Evolutionary conservation across 2,329 filamentous ascomycete genomes (phyloP), one percentile per base, ranked within the genome.

Genomic region (Cordyceps farinosa): DNA sequence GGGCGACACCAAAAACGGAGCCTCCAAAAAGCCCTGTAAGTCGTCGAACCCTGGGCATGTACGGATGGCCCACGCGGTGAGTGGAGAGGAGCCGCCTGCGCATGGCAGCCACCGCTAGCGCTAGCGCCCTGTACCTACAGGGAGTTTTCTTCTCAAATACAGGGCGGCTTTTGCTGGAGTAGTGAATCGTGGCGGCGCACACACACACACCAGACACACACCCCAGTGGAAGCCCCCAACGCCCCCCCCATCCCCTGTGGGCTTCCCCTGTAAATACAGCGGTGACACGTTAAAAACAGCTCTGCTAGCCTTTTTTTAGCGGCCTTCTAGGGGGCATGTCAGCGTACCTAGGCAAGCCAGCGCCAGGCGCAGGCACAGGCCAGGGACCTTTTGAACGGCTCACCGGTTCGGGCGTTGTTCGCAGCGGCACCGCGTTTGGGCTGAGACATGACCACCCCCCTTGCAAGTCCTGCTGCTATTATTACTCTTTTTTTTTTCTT

Each of bases 361-460:
- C 22, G 22, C 22, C 22, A 22, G 22, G 22, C 22, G 22, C 22
- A 22, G 22, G 22, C 22, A 22, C 22, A 22, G 22, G 22, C 22
- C 22, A 22, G 22, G 22, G 22, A 22, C 22, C 22, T 22, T 22
- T 22, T 22, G 27, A 22, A 22, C 22, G 36, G 36, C 42, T 29
- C 52, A 38, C 10, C 34, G 22, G 22, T 45, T 22, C n/a, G 44
- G 22, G 51, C 34, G 45, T 36, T 59, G 56, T 59, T 38, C 34
- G 54, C 54, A 44, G 42, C 40, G 32, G n/a, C 54, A 42, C 40
- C 29, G 22, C 42, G 56, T 22, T 59, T 38, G 56, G 56, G 56
- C 56, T 59, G 56, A 59, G 56, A 59, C 56, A 59, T 50, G 45
- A 40, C 22, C 22, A 22, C 22, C 22, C 22, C n/a, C 44, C 32